These are phyloP conservation scores for Colletotrichum euphorbiae DNA, from an alignment of 2,329 filamentous ascomycete genomes.

Conservation along the genomic window DNA sequence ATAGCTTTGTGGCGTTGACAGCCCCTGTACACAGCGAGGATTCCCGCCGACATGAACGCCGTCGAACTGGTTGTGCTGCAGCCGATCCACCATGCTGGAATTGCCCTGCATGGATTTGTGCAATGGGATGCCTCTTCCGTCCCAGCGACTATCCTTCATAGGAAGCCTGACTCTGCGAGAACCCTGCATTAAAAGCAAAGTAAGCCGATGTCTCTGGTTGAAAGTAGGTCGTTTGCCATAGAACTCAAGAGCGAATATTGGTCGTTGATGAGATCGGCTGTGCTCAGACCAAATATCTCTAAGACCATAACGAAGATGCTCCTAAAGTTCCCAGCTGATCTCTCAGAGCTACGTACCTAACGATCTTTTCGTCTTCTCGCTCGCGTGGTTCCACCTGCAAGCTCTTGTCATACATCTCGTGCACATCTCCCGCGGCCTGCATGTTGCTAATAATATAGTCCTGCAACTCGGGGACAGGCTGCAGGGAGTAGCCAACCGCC, in stretches of 20 bases:
- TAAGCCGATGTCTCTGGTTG: constrained; percentile 40
- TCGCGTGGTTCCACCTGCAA: constrained; percentile 93
- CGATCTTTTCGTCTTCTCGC: constrained; percentile 99
- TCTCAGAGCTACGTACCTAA: constrained; percentile 76
- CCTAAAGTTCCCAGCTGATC: constrained; percentile 44
- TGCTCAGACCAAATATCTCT: constrained; percentile 14
- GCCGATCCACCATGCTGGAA: background rate
- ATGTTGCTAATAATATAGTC: constrained; percentile 98
- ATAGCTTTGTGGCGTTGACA: background rate
- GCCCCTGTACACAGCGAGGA: background rate
- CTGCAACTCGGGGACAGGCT: constrained; percentile 90
- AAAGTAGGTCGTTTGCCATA: background rate
- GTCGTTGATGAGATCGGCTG: too few relatives aligned
- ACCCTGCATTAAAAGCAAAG: constrained; percentile 56
- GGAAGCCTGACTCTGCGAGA: constrained; percentile 70
- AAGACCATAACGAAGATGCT: constrained; percentile 41
- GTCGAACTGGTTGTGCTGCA: background rate
- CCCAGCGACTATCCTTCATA: constrained; percentile 52
- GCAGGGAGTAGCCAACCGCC: constrained; percentile 93
- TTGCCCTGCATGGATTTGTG: constrained; percentile 3
- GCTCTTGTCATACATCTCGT: constrained; percentile 99
- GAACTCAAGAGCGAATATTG: background rate
- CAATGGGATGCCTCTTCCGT: constrained; percentile 9
- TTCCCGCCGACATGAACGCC: background rate
- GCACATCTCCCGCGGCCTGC: constrained; percentile 93